Percentiles rank a stretch among this genome's conserved stretches.
phyloP scores from a whole-genome alignment of 2,329 filamentous ascomycete species.

The Paraphaeosphaeria sporulosa region DNA sequence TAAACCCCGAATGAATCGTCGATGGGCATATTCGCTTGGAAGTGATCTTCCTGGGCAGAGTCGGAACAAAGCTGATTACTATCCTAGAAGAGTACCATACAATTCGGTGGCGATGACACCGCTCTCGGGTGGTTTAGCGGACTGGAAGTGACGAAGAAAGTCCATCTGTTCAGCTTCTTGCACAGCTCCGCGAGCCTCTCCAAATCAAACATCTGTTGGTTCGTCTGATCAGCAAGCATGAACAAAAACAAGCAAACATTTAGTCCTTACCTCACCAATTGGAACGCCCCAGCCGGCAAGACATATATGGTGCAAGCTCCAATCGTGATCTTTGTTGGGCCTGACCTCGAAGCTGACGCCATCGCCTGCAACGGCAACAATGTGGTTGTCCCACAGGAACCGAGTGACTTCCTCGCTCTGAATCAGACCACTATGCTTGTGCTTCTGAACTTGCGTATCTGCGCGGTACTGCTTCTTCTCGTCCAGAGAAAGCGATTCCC shows the following conservation, averaged over 20 bases:
- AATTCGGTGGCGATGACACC: slow-evolving; percentile 44
- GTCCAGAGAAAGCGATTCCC: neutral
- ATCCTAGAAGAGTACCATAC: slow-evolving; percentile 42
- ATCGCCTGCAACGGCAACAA: slow-evolving; percentile 45
- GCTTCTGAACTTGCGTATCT: neutral
- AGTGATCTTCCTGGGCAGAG: too few species aligned
- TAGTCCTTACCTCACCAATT: too few species aligned
- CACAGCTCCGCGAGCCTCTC: slow-evolving; percentile 53
- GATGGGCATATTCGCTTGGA: too few species aligned
- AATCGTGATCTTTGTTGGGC: slow-evolving; percentile 31
- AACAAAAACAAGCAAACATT: too few species aligned
- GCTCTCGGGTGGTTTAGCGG: slow-evolving; percentile 54
- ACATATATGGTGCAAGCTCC: slow-evolving; percentile 26
- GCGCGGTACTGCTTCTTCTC: neutral
- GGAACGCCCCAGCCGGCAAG: slow-evolving; percentile 59
- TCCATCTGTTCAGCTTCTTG: slow-evolving; percentile 47
- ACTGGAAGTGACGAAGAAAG: slow-evolving; percentile 54
- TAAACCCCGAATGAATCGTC: too few species aligned
- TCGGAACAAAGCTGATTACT: too few species aligned
- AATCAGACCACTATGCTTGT: slow-evolving; percentile 38
- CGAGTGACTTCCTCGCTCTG: slow-evolving; percentile 31
- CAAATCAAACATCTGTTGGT: slow-evolving; percentile 53
- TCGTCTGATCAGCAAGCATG: too few species aligned
- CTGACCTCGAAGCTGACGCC: slow-evolving; percentile 46
- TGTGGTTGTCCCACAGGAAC: slow-evolving; percentile 42